Evolutionary conservation across 345 rosid genomes (phyloP).

Genomic region (Limnanthes douglasii): DNA sequence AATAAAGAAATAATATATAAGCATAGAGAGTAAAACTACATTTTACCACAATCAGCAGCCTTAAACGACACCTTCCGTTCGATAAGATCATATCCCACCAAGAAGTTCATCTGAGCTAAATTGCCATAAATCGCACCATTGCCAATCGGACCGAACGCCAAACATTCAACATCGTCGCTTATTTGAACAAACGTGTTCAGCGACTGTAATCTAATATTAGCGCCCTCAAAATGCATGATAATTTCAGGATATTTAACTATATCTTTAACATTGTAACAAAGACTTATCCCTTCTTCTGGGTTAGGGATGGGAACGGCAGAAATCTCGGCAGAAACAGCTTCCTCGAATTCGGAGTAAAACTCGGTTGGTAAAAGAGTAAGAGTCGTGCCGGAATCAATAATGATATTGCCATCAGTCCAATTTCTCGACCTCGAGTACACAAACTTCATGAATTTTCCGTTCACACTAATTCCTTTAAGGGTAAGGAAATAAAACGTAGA

Average conservation of each 20-base stretch:
- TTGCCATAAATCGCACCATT: constrained; percentile 18
- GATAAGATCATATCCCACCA: constrained; percentile 25
- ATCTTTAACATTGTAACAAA: constrained; percentile 4
- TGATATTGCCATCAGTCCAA: constrained; percentile 13
- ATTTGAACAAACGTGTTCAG: constrained; percentile 13
- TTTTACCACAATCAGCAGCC: constrained; percentile 28
- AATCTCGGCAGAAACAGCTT: constrained; percentile 5
- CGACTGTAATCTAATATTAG: constrained; percentile 18
- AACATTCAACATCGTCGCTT: constrained; percentile 15
- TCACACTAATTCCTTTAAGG: constrained; percentile 28
- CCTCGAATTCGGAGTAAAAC: constrained; percentile 10
- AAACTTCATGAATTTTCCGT: constrained; percentile 6
- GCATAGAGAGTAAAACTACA: no score
- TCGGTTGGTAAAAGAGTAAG: constrained; percentile 17
- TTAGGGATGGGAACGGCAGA: constrained; percentile 7
- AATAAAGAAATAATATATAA: no score
- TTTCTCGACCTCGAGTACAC: not conserved
- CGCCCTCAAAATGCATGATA: constrained; percentile 20
- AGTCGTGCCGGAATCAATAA: constrained; percentile 32
- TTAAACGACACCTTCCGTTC: constrained; percentile 17
- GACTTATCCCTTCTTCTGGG: no score
- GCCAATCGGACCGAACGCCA: constrained; percentile 13
- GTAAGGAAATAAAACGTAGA: constrained; percentile 22
- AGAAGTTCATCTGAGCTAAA: constrained; percentile 21
- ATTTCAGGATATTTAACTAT: constrained; percentile 10